Percentiles rank a stretch among this genome's conserved stretches.
Evolutionary conservation across 768 basidiomycete genomes (phyloP).

Genomic region (Paxillus rubicundulus): DNA sequence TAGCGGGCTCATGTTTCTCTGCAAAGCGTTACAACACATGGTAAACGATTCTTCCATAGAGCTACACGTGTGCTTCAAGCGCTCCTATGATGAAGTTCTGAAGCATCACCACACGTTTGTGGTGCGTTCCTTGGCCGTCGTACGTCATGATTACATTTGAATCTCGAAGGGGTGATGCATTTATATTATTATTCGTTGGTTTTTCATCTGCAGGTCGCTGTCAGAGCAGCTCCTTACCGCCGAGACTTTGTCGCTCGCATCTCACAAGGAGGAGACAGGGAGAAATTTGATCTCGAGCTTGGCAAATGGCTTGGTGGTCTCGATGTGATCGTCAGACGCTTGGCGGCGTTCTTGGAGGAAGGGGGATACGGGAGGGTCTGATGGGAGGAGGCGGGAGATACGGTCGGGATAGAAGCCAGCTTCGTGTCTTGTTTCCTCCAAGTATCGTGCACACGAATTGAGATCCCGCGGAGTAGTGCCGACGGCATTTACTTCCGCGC

Average conservation of each 20-base stretch:
- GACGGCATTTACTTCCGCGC: slow-evolving; percentile 3
- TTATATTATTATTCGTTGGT: neutral
- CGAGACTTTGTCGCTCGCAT: slow-evolving; percentile 61
- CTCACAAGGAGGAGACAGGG: slow-evolving; percentile 58
- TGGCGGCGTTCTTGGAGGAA: slow-evolving; percentile 54
- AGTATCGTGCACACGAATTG: neutral
- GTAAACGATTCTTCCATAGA: slow-evolving; percentile 52
- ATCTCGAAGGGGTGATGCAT: neutral
- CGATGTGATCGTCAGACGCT: slow-evolving; percentile 49
- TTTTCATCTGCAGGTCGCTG: slow-evolving; percentile 44
- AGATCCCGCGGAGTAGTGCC: slow-evolving; percentile 19
- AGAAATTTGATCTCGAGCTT: slow-evolving; percentile 58
- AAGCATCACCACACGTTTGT: slow-evolving; percentile 65
- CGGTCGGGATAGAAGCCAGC: slow-evolving; percentile 17
- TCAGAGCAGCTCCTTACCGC: slow-evolving; percentile 62
- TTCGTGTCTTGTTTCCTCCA: slow-evolving; percentile 7
- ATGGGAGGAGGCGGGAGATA: neutral
- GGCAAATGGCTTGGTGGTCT: slow-evolving; percentile 61
- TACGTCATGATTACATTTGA: slow-evolving; percentile 18
- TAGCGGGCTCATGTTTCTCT: slow-evolving; percentile 69
- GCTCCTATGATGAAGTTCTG: slow-evolving; percentile 67
- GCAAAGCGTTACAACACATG: slow-evolving; percentile 63
- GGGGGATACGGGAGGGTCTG: slow-evolving; percentile 58
- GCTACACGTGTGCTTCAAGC: slow-evolving; percentile 65
- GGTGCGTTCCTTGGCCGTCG: slow-evolving; percentile 48